Conservation (phyloP, 2,329 filamentous ascomycete genomes). For the Botrytis galanthina region DNA sequence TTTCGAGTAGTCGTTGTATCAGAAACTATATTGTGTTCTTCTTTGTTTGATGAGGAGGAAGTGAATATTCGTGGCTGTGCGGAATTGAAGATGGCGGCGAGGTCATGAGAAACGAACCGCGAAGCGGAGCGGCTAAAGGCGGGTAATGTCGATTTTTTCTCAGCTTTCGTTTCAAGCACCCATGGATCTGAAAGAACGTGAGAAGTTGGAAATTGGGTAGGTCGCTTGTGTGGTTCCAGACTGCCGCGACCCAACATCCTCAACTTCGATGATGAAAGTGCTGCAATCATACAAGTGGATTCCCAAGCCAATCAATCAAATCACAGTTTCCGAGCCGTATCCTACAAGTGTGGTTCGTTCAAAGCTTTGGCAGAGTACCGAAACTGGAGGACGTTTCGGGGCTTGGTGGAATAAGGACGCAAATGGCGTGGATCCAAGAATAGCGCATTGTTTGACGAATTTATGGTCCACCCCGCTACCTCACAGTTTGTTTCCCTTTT, state of each 20-base stretch:
- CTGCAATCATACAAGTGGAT: background rate
- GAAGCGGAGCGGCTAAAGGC: background rate
- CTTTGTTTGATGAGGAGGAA: background rate
- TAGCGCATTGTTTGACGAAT: background rate
- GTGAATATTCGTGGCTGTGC: conserved; percentile 10
- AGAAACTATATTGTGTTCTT: background rate
- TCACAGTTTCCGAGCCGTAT: no score
- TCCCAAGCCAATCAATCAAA: background rate
- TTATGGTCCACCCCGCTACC: background rate
- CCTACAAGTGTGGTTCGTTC: background rate
- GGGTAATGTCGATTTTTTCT: background rate
- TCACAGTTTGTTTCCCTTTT: no score
- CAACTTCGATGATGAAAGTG: background rate
- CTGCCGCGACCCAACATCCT: background rate
- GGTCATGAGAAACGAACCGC: background rate
- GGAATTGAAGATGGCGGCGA: background rate
- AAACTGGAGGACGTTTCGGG: background rate
- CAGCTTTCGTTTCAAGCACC: background rate
- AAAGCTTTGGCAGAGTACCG: background rate
- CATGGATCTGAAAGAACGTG: no score
- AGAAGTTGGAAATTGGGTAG: background rate
- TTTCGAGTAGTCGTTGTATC: background rate
- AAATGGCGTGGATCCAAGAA: no score
- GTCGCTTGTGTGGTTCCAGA: background rate
- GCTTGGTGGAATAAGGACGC: background rate